phyloP scores from a whole-genome alignment of 768 basidiomycete species.

The Lentinula detonsa region DNA sequence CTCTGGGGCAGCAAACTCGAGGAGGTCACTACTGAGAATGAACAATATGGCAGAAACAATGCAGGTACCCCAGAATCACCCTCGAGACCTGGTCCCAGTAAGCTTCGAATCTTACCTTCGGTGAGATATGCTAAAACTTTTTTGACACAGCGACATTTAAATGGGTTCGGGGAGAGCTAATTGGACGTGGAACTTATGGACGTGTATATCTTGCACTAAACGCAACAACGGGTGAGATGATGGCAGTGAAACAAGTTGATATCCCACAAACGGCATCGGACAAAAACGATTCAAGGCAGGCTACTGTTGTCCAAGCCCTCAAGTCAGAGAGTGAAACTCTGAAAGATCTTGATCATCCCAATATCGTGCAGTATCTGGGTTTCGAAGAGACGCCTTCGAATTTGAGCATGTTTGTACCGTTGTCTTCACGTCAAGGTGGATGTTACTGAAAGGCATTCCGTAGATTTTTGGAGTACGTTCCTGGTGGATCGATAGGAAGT shows the following conservation, averaged over 20 bases:
- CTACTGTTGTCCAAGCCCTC: slow-evolving; percentile 82
- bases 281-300: slow-evolving; percentile 81
- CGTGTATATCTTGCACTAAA: slow-evolving; percentile 95
- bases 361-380: slow-evolving; percentile 97
- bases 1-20: slow-evolving; percentile 93
- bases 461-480: slow-evolving; percentile 98
- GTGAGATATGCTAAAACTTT: slow-evolving; percentile 9
- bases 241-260: slow-evolving; percentile 99
- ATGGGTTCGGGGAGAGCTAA: slow-evolving; percentile 97
- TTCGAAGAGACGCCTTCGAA: slow-evolving; percentile 86
- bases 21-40: slow-evolving; percentile 72
- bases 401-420: slow-evolving; percentile 80
- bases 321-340: slow-evolving; percentile 95
- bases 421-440: neutral
- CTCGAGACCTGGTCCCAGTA: slow-evolving; percentile 57
- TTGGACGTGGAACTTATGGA: slow-evolving; percentile 96
- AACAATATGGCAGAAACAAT: slow-evolving; percentile 42
- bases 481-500: slow-evolving; percentile 92
- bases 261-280: slow-evolving; percentile 89
- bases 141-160: slow-evolving; percentile 71
- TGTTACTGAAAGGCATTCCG: neutral
- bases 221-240: slow-evolving; percentile 96
- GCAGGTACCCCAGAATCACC: slow-evolving; percentile 51
- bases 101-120: slow-evolving; percentile 23
- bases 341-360: slow-evolving; percentile 93